Conservation (phyloP, 495 filamentous ascomycete genomes). For the Aspergillus panamensis region DNA sequence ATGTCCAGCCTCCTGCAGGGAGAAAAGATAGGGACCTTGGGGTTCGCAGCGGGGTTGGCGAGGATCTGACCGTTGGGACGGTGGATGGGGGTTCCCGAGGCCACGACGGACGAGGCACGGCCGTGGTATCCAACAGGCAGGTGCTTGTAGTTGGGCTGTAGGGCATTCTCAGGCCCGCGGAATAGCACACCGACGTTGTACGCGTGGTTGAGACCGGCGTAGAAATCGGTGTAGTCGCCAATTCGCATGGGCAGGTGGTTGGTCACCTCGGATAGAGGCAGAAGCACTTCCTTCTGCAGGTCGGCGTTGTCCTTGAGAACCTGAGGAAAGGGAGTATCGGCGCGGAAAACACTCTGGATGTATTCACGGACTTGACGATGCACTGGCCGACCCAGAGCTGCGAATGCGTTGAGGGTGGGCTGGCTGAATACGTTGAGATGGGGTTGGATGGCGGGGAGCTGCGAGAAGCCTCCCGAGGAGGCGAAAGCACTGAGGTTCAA, state of each 20-base stretch:
- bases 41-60: slow-evolving; percentile 56
- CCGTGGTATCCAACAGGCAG: slow-evolving; percentile 89
- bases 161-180: slow-evolving; percentile 72
- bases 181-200: slow-evolving; percentile 77
- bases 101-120: slow-evolving; percentile 71
- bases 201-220: slow-evolving; percentile 87
- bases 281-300: slow-evolving; percentile 51
- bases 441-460: slow-evolving; percentile 54
- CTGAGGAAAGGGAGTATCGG: slow-evolving; percentile 55
- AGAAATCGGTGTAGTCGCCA: slow-evolving; percentile 98
- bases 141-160: slow-evolving; percentile 89
- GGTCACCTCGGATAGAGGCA: slow-evolving; percentile 55
- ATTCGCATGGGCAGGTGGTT: slow-evolving; percentile 83
- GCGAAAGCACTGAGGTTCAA: slow-evolving; percentile 71
- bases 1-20: slow-evolving; percentile 71
- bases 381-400: slow-evolving; percentile 65
- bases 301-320: slow-evolving; percentile 55
- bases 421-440: slow-evolving; percentile 62
- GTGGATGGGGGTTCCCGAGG: slow-evolving; percentile 70
- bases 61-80: slow-evolving; percentile 84
- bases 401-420: slow-evolving; percentile 77
- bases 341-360: slow-evolving; percentile 67
- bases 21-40: slow-evolving; percentile 59
- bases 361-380: slow-evolving; percentile 70
- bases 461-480: slow-evolving; percentile 54